Base-by-base conservation (phyloP, 2,329 filamentous ascomycete genomes). In the Cytospora leucostoma region DNA sequence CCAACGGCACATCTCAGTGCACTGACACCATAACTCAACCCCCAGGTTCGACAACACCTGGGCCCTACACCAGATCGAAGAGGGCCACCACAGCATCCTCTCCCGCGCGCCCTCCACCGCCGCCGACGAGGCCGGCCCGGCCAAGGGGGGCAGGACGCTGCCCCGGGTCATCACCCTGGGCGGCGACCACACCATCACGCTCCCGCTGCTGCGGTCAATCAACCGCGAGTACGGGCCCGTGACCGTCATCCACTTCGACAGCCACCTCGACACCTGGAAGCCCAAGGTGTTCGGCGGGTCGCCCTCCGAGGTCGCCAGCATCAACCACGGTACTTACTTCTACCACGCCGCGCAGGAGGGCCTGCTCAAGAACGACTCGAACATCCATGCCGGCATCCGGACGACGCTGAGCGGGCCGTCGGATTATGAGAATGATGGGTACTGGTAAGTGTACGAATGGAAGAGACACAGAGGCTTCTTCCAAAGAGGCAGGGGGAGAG, bases 281-380 rank as follows among this genome's bases (percentile, higher is more conserved):
- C 92, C 92, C 51, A 94, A 94, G 74, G 92, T 95, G 33, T 96
- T 96, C 70, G 92, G 92, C 59, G 92, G 91, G 35, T 88, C 90
- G 0, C 91, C 92, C 0, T 90, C 86, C 34, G 84, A 93, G 65
- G 85, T 88, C 47, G 91, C 92, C 21, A 83, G 83, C 67, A 88
- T 96, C 78, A 96, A 95, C 77, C 91, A 95, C 77, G 92, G 92
- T 50, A 95, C 91, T 1, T 95, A 95, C 79, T 96, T 96, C 78
- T 95, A 89, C 77, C 90, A 94, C 73, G 92, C 91, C 0, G 78
- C 88, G 0, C 85, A 88, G 76, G 91, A 95, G 73, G 92, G 92
- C 3, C 80, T 95, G 17, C 80, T 96, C 21, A 82, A 82, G 66
- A 96, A 95, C 72, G 90, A 95, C 78, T 89, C 86, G 68, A 94